Conservation (phyloP, 2,329 filamentous ascomycete genomes). For the Paracoccidioides lutzii region DNA sequence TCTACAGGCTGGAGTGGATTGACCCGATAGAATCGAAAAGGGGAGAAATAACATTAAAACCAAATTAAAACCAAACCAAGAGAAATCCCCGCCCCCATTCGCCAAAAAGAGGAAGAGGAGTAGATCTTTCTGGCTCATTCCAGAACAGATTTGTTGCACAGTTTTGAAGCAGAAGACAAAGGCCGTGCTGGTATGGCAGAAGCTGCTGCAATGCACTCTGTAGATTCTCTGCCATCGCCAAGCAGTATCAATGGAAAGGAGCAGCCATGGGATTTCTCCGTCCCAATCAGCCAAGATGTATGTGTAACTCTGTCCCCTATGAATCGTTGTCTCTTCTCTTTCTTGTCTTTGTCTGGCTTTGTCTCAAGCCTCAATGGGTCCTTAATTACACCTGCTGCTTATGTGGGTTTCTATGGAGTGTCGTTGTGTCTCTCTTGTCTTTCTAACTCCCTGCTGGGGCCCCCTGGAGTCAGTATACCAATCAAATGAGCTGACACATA, state of each 20-base stretch:
- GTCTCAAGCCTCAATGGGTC: neutral
- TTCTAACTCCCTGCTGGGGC: neutral
- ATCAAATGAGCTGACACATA: neutral
- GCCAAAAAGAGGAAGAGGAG: neutral
- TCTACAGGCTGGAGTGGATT: neutral
- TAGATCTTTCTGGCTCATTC: constrained; percentile 3
- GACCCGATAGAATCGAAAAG: neutral
- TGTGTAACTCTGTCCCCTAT: constrained; percentile 11
- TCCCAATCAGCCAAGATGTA: constrained; percentile 26
- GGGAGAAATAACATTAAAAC: neutral
- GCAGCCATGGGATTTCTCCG: constrained; percentile 27
- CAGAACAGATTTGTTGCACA: constrained; percentile 1
- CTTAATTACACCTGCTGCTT: neutral
- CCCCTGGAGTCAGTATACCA: neutral
- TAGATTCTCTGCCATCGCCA: constrained; percentile 28
- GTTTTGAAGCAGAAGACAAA: constrained; percentile 5
- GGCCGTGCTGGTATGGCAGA: constrained; percentile 26
- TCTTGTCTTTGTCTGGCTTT: constrained; percentile 1
- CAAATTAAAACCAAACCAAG: neutral
- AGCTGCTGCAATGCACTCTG: constrained; percentile 26
- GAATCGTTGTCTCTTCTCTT: neutral
- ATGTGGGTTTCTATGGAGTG: neutral
- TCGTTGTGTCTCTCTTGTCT: neutral
- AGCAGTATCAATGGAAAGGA: constrained; percentile 19
- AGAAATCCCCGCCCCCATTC: neutral